A percentile compares a stretch with the other conserved stretches of the same genome.
Conservation (phyloP, 1,284 basidiomycete species). For the Sporisorium graminicola region DNA sequence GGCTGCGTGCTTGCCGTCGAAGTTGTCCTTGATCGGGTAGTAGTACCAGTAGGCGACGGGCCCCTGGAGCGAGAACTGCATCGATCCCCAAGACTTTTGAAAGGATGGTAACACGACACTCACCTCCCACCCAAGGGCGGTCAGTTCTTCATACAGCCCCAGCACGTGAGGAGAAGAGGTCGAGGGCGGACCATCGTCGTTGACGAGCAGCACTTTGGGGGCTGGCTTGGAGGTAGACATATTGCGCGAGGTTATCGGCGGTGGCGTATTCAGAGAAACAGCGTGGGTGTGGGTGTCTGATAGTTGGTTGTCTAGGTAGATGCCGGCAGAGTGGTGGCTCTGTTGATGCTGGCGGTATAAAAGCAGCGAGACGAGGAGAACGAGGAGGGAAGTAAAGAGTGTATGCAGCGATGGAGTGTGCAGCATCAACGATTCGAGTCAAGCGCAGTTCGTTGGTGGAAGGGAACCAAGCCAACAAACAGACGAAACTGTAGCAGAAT, state of each 20-base stretch:
- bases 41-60: conserved; percentile 67
- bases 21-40: conserved; percentile 62
- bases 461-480: too few relatives aligned
- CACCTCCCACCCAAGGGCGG: conserved; percentile 61
- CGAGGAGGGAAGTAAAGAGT: conserved; percentile 29
- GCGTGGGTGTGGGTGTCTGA: conserved; percentile 22
- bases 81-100: conserved; percentile 63
- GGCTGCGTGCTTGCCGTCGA: conserved; percentile 47
- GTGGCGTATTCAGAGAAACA: not conserved
- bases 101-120: conserved; percentile 65
- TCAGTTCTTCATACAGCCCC: conserved; percentile 56
- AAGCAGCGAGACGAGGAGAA: conserved; percentile 32
- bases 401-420: conserved; percentile 24
- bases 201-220: conserved; percentile 62
- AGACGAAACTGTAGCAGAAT: too few relatives aligned
- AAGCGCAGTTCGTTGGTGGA: not conserved
- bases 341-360: conserved; percentile 29
- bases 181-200: conserved; percentile 67
- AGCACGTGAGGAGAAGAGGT: conserved; percentile 64
- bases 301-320: conserved; percentile 28
- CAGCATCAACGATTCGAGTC: conserved; percentile 19
- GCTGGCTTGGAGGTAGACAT: conserved; percentile 6
- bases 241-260: not conserved
- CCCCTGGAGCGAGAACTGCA: conserved; percentile 57
- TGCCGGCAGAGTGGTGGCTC: not conserved